Base-by-base conservation (phyloP, 352 stramenopile species). In the Pythium phragmiticola region DNA sequence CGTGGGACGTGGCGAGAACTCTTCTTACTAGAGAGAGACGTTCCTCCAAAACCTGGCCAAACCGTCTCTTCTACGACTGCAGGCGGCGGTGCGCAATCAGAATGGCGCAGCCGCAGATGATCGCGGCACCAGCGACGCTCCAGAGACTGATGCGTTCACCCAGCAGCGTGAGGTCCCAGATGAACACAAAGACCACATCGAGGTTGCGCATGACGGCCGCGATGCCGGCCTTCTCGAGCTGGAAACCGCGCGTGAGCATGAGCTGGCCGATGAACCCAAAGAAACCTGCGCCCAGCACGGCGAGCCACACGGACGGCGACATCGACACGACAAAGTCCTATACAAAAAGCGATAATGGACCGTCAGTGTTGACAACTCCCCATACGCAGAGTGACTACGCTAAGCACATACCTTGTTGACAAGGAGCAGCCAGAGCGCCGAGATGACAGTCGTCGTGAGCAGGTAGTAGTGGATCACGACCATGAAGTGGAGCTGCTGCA, bases 391-490 rank as follows among this genome's bases (percentile, higher is more conserved):
- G 16, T 14, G 6, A 16, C 3, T 6, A 26, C 9, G 34, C 7
- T 6, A 12, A 41, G 39, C 6, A 41, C 48, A 3, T 48, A 65
- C 58, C 12, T 33, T 50, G 5, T 65, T 7, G 4, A 65, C 30
- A 49, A 61, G 11, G 12, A 59, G 30, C n/a, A 65, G 49, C 28
- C 37, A 65, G 4, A 59, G 5, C 17, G 42, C 68, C 16, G 80
- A 84, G 19, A 78, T 53, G 9, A 82, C 41, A 13, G 77, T 78
- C 12, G 50, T 64, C 11, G 71, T 66, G 34, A 85, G 64, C 36
- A 85, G 57, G 30, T 80, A 78, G 57, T 88, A 87, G 58, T 87
- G 66, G 59, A 86, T 77, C 37, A 87, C 70, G 19, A 81, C 77
- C 28, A 88, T 71, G 53, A 81, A 72, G 34, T 74, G 74, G 16